Base-by-base conservation (phyloP, 139 green algal species). In the Mychonastes homosphaera region DNA sequence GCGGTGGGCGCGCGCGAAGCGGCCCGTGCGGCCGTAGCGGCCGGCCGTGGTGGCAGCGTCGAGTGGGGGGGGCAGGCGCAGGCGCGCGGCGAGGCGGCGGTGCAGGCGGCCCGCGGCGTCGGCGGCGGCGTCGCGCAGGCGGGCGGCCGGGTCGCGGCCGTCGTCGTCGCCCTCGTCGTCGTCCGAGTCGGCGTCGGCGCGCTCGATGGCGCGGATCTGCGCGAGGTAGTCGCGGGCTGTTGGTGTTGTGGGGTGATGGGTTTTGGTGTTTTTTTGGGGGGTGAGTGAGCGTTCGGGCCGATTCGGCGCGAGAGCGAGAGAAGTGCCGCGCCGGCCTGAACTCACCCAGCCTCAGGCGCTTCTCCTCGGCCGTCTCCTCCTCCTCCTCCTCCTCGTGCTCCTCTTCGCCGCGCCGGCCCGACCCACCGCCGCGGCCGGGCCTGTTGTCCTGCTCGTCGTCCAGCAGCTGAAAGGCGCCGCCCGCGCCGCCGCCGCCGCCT, bases 341-440 rank as follows among this genome's bases (percentile, higher is more conserved):
- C 56, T 30, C 48, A 90, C 81, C 83, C 36, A 89, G 58, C 4
- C 87, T 70, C 41, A 90, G 67, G 0, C 84, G 71, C 59, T 92
- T 91, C 72, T 92, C 71, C 53, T 88, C 81, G 29, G 84, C 82
- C 34, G 80, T 95, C 63, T 95, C 87, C 32, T 64, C 55, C 29
- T 43, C 51, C 54, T 82, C 58, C 12, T 73, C 58, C 2, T 74
- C 69, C 12, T 82, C 72, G 8, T 72, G 61, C 0, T 78, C 58
- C 10, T 79, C 47, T 1, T 67, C 51, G 24, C 28, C 40, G 10
- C 12, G 36, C 24, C 43, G 35, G n/a, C n/a, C n/a, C n/a, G n/a
- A n/a, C n/a, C n/a, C n/a, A n/a, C n/a, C n/a, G n/a, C n/a, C n/a
- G n/a, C n/a, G n/a, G n/a, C n/a, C n/a, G n/a, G n/a, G n/a, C 2